Base-by-base conservation (phyloP, 1,284 basidiomycete genomes). In the Cutaneotrichosporon curvatum region DNA sequence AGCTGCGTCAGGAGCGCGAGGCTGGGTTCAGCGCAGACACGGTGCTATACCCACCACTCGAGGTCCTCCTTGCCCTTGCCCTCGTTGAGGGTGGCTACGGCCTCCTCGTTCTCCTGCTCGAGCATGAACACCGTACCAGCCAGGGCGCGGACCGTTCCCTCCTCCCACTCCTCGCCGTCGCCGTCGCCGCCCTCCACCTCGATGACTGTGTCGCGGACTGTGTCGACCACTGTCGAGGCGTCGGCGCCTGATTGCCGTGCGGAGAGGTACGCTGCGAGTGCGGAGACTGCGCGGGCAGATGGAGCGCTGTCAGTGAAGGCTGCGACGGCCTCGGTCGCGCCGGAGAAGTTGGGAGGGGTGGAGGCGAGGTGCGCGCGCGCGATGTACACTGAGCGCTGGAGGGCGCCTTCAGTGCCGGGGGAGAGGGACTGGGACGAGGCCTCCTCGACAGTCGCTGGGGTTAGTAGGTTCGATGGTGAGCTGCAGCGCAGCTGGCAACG, bases 61-160 rank as follows among this genome's bases (percentile, higher is more conserved):
- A 90, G 76, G 67, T 87, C 85, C 60, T 83, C 79, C 32, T 80
- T 81, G 31, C 83, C 81, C 22, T 79, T 75, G 25, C 79, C 80
- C 18, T 77, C 79, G 12, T 83, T 81, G 22, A 95, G 76, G 0
- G 87, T 89, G 65, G 92, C 88, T 22, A 95, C 74, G 0, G 88
- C 89, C 72, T 95, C 91, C 70, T 94, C 89, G 15, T 84, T 71
- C 72, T 95, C 90, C 4, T 83, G 84, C 19, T 85, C 85, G 18
- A 80, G 74, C 15, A 83, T 78, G 68, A 92, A 94, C 1, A 88
- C 85, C 3, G 84, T 88, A 6, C 83, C 88, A 15, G 87, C 85
- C 4, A 88, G 71, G 15, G 85, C 84, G 45, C 81, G 76, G 2
- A 91, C 87, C 22, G 81, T 68, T 25, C 81, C 55, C 36, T 74